Conservation (phyloP, 768 basidiomycete species). For the Trametopsis cervina region DNA sequence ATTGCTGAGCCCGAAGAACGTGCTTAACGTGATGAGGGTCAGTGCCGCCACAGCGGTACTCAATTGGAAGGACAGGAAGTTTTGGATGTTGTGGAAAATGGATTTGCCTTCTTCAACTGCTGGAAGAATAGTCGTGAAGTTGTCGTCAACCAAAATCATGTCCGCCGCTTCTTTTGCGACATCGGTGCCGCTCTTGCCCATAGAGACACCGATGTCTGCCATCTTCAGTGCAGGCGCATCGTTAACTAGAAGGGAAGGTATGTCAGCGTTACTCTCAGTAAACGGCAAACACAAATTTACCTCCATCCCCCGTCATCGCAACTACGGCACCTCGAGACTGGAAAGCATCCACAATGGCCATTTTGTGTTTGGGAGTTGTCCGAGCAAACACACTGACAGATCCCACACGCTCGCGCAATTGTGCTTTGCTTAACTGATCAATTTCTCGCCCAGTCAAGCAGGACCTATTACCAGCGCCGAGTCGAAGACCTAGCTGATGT, state of each 20-base stretch:
- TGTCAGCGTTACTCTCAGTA: slow-evolving; percentile 4
- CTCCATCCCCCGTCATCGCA: slow-evolving; percentile 97
- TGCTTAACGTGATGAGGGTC: slow-evolving; percentile 91
- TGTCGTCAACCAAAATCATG: slow-evolving; percentile 94
- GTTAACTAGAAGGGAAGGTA: slow-evolving; percentile 50
- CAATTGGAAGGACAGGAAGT: slow-evolving; percentile 94
- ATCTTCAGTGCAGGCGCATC: slow-evolving; percentile 96
- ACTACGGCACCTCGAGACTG: slow-evolving; percentile 86
- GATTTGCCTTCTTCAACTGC: slow-evolving; percentile 97
- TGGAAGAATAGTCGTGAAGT: slow-evolving; percentile 90
- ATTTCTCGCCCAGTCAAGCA: slow-evolving; percentile 53
- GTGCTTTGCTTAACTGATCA: slow-evolving; percentile 74
- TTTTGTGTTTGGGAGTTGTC: slow-evolving; percentile 95
- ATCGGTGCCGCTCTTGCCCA: slow-evolving; percentile 98
- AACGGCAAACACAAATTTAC: slow-evolving; percentile 33
- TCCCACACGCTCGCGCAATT: slow-evolving; percentile 78
- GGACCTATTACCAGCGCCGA: slow-evolving; percentile 37
- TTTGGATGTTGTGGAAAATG: slow-evolving; percentile 98
- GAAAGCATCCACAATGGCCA: slow-evolving; percentile 94
- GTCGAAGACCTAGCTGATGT: slow-evolving; percentile 71
- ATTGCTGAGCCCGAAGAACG: slow-evolving; percentile 82
- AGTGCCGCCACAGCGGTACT: slow-evolving; percentile 96
- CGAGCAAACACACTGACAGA: slow-evolving; percentile 86
- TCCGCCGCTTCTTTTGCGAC: slow-evolving; percentile 98
- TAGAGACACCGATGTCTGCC: slow-evolving; percentile 96